phyloP scores from a whole-genome alignment of 129 eudicot species.

The Tanacetum coccineum region DNA sequence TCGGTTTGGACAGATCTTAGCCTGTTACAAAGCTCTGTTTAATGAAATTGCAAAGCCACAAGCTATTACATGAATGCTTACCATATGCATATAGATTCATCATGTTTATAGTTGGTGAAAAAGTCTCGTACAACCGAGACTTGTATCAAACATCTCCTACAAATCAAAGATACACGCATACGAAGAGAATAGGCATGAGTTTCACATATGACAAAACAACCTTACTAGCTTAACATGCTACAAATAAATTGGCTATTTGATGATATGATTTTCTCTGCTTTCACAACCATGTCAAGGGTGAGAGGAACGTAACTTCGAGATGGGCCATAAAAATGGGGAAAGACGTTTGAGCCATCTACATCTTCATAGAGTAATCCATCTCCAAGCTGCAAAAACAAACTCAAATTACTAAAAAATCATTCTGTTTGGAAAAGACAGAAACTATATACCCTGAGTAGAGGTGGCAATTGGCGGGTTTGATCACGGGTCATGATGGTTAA shows the following conservation, averaged over 20 bases:
- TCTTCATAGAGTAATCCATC: constrained; percentile 73
- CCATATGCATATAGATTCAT: too few relatives aligned
- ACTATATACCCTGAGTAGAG: background rate
- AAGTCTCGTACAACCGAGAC: too few relatives aligned
- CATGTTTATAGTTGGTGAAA: too few relatives aligned
- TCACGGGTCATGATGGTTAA: background rate
- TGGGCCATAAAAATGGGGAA: constrained; percentile 94
- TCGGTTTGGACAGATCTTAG: too few relatives aligned
- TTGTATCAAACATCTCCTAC: too few relatives aligned
- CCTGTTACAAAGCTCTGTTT: too few relatives aligned
- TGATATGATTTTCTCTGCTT: constrained; percentile 53
- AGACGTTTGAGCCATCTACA: constrained; percentile 55
- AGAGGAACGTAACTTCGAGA: constrained; percentile 76
- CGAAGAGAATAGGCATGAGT: too few relatives aligned
- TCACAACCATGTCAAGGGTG: constrained; percentile 56
- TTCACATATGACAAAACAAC: too few relatives aligned
- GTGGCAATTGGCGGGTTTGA: background rate
- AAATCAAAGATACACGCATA: too few relatives aligned
- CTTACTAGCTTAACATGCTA: constrained; percentile 39
- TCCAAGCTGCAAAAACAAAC: constrained; percentile 63
- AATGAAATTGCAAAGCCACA: too few relatives aligned
- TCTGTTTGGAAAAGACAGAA: background rate
- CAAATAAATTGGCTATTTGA: constrained; percentile 56
- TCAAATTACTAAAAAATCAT: constrained; percentile 3
- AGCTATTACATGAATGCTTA: too few relatives aligned